Base-by-base conservation (phyloP, 148 eudicot species). In the Rhododendron henanense region DNA sequence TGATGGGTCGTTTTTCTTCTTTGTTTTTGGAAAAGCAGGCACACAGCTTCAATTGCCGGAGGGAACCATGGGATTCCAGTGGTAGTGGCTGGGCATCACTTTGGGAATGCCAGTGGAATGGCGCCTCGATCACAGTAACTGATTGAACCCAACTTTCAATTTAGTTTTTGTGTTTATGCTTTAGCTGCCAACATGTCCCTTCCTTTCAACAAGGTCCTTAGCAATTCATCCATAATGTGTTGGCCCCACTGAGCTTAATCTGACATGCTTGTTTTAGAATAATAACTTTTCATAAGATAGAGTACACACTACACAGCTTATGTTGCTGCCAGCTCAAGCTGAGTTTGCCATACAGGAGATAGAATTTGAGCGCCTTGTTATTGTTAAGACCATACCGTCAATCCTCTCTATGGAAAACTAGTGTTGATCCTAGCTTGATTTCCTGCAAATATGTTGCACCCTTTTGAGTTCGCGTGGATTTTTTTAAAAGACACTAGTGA, bases 31-130 rank as follows among this genome's bases (percentile, higher is more conserved):
- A 23, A 63, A 47, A 55, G n/a, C 94, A 97, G 99, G 90, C 99
- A 97, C 90, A 97, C 99, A 69, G 98, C 98, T 87, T 94, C 99
- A 7, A 93, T 93, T 84, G 98, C 98, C 55, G 94, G 98, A 44
- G 99, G 99, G 81, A 97, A 97, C 91, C 97, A 97, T 85, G 99
- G 97, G 83, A 91, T 97, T 90, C 94, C 98, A 11, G 99, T 95
- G 84, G 87, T 94, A 83, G 99, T 97, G 77, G 89, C 98, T 86
- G 99, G 98, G 53, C 96, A 97, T 93, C 82, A 80, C 83, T 97
- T 95, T 94, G 99, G 99, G 57, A 93, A 95, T 93, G 99, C 99
- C 57, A 97, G 99, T 92, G 99, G 99, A 88, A 97, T 97, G 99
- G 99, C 99, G 90, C 99, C 99, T 88, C 99, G 94, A 86, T 88